Base-by-base conservation (phyloP, 2,329 filamentous ascomycete species). In the Kalmusia sp. region DNA sequence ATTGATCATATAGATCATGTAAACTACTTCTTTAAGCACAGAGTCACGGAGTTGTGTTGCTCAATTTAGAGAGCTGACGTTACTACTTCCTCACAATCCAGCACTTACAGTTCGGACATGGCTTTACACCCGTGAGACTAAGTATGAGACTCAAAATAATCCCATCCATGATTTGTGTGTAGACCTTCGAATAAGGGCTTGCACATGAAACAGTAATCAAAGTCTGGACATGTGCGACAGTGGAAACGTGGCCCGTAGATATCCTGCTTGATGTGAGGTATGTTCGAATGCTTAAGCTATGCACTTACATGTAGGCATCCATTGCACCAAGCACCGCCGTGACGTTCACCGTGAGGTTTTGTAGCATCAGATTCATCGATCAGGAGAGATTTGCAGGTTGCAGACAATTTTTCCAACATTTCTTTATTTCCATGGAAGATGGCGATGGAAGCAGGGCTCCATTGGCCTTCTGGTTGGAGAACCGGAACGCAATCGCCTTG, bases 261-360 rank as follows among this genome's bases (percentile, higher is more conserved):
- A 7, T 3, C 15, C 48, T 50, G 12, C 11, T 37, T 41, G 14
- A 7, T 9, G 22, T 17, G n/a, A 41, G 6, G 17, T 28, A 28
- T 1, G 6, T 22, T 28, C 38, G 1, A 11, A 41, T 17, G 15
- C 17, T 17, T 8, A 17, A 12, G 34, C 9, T 51, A 6, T 27
- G 4, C 22, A 59, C 58, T 47, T 55, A 57, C 58, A 50, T 55
- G 48, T 2, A 48, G 49, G 38, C 54, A 61, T 25, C 50, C 48
- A 21, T 53, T 31, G 24, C 55, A 61, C 5, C 1, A 28, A 31
- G n/a, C 25, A 33, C 46, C 21, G 21, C 24, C 12, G 21, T 52
- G 47, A 15, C 17, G 28, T 50, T 31, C 19, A 15, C 45, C 40
- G 19, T 3, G 9, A 28, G 34, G 11, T 17, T 24, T 14, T 9